A percentile compares a stretch with the other conserved stretches of the same genome.
Evolutionary conservation across 2,329 filamentous ascomycete species (phyloP).

Genomic region (Zymoseptoria tritici): DNA sequence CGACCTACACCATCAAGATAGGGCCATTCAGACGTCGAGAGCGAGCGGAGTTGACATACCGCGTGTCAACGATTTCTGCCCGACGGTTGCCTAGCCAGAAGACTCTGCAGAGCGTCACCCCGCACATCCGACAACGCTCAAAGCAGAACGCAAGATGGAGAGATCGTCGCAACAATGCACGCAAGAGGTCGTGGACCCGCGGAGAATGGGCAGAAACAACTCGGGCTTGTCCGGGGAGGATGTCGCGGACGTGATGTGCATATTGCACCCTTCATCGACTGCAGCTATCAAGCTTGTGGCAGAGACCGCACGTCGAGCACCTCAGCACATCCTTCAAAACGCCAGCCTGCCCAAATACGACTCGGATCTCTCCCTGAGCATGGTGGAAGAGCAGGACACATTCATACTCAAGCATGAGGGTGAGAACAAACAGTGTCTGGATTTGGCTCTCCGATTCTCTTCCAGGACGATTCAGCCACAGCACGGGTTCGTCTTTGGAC

Average conservation of each 20-base stretch:
- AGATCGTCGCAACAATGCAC: conserved; percentile 51
- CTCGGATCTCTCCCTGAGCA: conserved; percentile 23
- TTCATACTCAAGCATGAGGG: conserved; percentile 24
- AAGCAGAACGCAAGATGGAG: conserved; percentile 11
- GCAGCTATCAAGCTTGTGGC: conserved; percentile 65
- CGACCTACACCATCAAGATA: background rate
- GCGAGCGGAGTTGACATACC: background rate
- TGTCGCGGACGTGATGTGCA: conserved; percentile 79
- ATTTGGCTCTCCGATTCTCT: conserved; percentile 75
- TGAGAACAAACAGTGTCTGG: conserved; percentile 38
- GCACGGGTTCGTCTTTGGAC: conserved; percentile 78
- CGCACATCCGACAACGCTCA: background rate
- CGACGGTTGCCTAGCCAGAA: background rate
- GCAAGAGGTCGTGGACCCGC: conserved; percentile 72
- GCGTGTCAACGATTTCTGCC: background rate
- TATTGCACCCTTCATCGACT: conserved; percentile 71
- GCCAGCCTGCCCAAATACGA: conserved; percentile 26
- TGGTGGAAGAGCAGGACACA: conserved; percentile 25
- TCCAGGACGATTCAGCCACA: conserved; percentile 59
- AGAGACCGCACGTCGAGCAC: conserved; percentile 44
- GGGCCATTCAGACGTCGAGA: background rate
- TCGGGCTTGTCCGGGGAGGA: conserved; percentile 78
- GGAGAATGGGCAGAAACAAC: conserved; percentile 69
- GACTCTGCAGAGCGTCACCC: background rate
- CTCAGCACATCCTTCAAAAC: conserved; percentile 55